phyloP scores from a whole-genome alignment of 2,329 filamentous ascomycete species.

The Cercospora zeae-maydis region DNA sequence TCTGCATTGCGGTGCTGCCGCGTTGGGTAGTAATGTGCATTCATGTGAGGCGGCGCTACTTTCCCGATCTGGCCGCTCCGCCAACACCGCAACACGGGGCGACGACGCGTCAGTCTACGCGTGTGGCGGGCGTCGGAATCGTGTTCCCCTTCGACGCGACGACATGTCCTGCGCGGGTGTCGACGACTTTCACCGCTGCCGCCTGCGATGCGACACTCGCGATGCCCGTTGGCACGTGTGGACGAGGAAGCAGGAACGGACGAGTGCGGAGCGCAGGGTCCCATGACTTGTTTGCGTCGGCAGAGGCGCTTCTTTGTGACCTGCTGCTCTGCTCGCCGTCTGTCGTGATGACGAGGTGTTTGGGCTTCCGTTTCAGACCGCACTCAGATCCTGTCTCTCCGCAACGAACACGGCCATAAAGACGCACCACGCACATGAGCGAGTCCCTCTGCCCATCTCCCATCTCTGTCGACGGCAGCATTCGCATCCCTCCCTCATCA shows the following conservation, averaged over 20 bases:
- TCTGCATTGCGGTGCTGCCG: neutral
- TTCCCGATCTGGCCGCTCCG: neutral
- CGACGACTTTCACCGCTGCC: neutral
- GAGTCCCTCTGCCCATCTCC: neutral
- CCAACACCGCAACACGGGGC: neutral
- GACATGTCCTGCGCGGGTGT: neutral
- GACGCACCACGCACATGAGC: neutral
- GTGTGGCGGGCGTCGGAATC: neutral
- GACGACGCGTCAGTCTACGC: neutral
- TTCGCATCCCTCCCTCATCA: slow-evolving; percentile 54
- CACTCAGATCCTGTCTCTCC: neutral
- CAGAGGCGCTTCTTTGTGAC: neutral
- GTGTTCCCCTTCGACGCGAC: neutral
- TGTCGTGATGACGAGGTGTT: neutral
- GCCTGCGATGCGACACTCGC: neutral
- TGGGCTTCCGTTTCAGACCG: slow-evolving; percentile 2
- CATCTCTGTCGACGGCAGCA: neutral
- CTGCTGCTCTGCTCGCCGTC: neutral
- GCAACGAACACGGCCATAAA: neutral
- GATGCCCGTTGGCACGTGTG: neutral
- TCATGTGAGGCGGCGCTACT: neutral
- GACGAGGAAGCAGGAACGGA: neutral
- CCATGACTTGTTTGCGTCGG: slow-evolving; percentile 1
- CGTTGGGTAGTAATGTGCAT: neutral
- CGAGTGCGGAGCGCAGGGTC: neutral